Evolutionary conservation across 1,139 yeast genomes (phyloP), one percentile per base, ranked within the genome.

Genomic region (Pichia sp.): DNA sequence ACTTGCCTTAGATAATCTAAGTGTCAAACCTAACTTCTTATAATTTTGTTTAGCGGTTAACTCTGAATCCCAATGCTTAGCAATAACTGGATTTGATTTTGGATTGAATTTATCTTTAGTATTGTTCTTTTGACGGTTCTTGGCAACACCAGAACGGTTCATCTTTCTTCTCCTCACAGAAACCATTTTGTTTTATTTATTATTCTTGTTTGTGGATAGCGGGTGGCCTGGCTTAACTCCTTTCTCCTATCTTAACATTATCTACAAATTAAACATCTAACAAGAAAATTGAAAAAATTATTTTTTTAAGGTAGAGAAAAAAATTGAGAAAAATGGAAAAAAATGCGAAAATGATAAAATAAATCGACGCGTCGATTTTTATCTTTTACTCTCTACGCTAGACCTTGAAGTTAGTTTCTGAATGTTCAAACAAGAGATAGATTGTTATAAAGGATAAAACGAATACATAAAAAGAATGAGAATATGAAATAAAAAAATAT

Each of bases 111-210:
- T 73, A 60, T 84, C 76, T 60, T 83, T 81, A 60, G 85, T 91
- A 63, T 85, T 86, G 41, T 68, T 67, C 59, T 83, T 75, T 64
- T 94, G 76, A 38, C 90, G 80, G 59, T 77, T 79, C 67, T 85
- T 87, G 58, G 72, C 70, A 53, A 83, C 78, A 46, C 87, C 76
- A 38, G 93, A 83, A 57, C 85, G 79, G 52, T 81, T 81, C 80
- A 83, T 83, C 79, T 85, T 86, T 77, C 95, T 83, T 72, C 82
- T 83, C 73, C 98, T 81, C 31, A 90, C 96, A 43, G 91, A 80
- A 40, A 80, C 82, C 94, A 85, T 85, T 6, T 18, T 34, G 38
- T 19, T n/a, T 11, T 32, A 8, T 31, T 15, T 31, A 8, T 6
- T 32, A 14, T 12, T 15, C 7, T 19, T 11, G 14, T 5, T 32